Evolutionary conservation across 1,139 yeast genomes (phyloP), one percentile per base, ranked within the genome.

Genomic region (Suhomyces terraborum): DNA sequence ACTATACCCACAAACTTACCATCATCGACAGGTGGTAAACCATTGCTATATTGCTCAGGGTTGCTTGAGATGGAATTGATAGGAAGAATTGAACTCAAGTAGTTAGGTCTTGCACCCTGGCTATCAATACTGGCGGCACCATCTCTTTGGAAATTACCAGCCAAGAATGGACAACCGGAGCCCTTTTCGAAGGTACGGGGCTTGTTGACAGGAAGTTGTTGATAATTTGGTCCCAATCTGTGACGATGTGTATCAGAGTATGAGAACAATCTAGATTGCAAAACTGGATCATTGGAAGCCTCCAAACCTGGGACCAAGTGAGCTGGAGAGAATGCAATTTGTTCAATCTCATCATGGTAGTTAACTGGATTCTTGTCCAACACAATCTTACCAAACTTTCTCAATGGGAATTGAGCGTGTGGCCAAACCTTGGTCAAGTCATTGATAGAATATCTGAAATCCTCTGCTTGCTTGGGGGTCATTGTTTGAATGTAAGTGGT

Each of bases 351-450:
- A 16, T 80, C 80, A 52, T 75, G 76, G 61, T 69, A 79, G 58
- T 79, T 79, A 50, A 66, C 66, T 26, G 82, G 82, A 58, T 78
- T 77, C 56, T 77, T 74, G 59, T 79, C 69, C 55, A 79, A 59
- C 3, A 72, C 79, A 42, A 78, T 56, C 56, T 73, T 74, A 51
- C 83, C 84, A 53, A 79, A 73, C 55, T 74, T 75, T 51, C 84
- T 69, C 59, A 79, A 61, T 47, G 84, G 84, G 66, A 73, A 78
- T 36, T 78, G 69, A 49, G 61, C 62, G 52, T 79, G 82, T 20
- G 84, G 76, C 84, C 84, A 79, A 36, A 77, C 68, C 62, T 79
- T 79, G 49, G 88, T 82, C 62, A 82, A 73, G 60, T 82, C 88
- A 55, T 80, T 80, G 34, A 82, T 82, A 9, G 87, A 81, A 63